A percentile compares a stretch with the other conserved stretches of the same genome.
phyloP scores from a whole-genome alignment of 1,284 basidiomycete genomes.

The Serendipita sp. region DNA sequence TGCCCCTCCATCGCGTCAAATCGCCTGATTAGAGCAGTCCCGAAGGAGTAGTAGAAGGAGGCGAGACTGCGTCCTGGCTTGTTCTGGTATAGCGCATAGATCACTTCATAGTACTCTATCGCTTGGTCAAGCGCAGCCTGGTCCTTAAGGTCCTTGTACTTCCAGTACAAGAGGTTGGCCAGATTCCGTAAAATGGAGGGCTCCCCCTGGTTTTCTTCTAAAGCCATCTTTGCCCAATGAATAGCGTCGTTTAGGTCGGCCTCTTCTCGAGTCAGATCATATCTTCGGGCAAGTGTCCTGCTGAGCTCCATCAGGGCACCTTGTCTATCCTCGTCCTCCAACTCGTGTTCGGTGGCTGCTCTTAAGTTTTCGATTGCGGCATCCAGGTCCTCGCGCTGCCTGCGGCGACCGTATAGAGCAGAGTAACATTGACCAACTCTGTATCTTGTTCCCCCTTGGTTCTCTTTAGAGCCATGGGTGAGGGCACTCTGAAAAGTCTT shows the following conservation, averaged over 20 bases:
- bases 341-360: neutral
- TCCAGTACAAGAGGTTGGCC: slow-evolving; percentile 4
- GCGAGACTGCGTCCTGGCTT: slow-evolving; percentile 6
- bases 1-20: neutral
- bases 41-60: slow-evolving; percentile 3
- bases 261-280: neutral
- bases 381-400: neutral
- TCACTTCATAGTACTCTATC: slow-evolving; percentile 2
- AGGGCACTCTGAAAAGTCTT: neutral
- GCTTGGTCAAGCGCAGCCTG: neutral
- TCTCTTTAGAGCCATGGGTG: neutral
- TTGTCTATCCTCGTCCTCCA: neutral
- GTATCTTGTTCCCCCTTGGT: neutral
- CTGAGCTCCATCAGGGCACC: slow-evolving; percentile 3
- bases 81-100: neutral
- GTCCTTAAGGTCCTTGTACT: slow-evolving; percentile 1
- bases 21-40: neutral
- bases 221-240: neutral
- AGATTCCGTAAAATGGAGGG: slow-evolving; percentile 2
- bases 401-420: neutral
- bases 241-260: neutral
- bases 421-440: slow-evolving; percentile 2
- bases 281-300: neutral
- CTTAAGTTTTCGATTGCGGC: neutral
- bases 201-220: neutral